A percentile compares a stretch with the other conserved stretches of the same genome.
Evolutionary conservation across 305 asterid species (phyloP).

Genomic region (Solanum chacoense): DNA sequence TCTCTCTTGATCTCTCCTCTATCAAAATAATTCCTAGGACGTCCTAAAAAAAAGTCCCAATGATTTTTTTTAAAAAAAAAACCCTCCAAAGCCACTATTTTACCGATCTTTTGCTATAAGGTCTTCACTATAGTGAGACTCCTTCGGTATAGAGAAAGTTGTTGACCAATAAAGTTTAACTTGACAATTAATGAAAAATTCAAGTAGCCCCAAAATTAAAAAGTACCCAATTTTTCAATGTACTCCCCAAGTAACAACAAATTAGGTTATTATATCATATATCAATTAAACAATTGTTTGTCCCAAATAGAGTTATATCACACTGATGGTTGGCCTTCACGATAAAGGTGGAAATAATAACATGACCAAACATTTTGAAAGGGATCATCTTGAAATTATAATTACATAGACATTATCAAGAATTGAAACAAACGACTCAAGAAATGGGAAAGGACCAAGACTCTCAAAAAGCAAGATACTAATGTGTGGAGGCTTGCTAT

Average conservation of each 20-base stretch:
- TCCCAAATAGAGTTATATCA: background rate
- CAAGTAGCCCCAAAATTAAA: background rate
- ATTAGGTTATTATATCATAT: too few species aligned
- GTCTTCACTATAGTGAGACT: background rate
- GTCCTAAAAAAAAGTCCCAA: background rate
- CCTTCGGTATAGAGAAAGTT: background rate
- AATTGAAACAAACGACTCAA: background rate
- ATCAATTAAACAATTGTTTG: background rate
- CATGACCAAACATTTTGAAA: background rate
- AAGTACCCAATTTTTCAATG: background rate
- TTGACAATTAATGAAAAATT: background rate
- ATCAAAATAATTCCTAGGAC: background rate
- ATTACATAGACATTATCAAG: background rate
- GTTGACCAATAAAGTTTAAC: background rate
- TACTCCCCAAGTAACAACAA: background rate
- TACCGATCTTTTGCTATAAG: background rate
- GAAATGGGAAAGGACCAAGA: background rate
- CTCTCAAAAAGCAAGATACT: background rate
- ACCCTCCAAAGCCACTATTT: background rate
- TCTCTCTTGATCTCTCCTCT: background rate
- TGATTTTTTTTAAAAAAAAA: too few species aligned
- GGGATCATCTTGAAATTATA: background rate
- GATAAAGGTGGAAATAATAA: background rate
- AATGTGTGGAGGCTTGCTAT: background rate
- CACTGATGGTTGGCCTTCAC: background rate